These are phyloP conservation scores for Penicillium sp. DNA, from an alignment of 2,329 filamentous ascomycete species.

Conservation along the genomic window DNA sequence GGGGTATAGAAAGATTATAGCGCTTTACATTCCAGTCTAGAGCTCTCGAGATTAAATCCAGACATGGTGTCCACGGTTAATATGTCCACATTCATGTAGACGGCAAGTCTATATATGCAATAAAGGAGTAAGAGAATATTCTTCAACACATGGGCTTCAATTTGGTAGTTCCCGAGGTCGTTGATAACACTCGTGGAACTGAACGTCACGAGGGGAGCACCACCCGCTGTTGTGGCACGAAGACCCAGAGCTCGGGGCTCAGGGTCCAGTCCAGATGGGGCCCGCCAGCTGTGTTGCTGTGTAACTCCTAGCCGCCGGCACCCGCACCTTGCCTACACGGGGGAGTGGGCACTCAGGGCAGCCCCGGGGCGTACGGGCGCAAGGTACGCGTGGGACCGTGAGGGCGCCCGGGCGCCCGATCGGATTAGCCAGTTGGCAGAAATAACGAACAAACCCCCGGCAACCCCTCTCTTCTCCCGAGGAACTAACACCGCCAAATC, in stretches of 20 bases:
- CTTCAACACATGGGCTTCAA: neutral
- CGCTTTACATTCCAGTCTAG: neutral
- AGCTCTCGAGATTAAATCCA: neutral
- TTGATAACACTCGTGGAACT: too few relatives aligned
- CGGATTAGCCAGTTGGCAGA: neutral
- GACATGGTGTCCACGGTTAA: neutral
- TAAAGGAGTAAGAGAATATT: neutral
- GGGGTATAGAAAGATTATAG: neutral
- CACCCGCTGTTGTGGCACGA: neutral
- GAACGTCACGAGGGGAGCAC: neutral
- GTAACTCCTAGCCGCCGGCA: neutral
- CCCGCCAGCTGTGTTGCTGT: neutral
- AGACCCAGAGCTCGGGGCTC: neutral
- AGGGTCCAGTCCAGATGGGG: neutral
- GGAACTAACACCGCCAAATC: neutral
- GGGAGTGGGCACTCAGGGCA: neutral
- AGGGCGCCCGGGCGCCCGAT: neutral
- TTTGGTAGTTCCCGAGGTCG: neutral
- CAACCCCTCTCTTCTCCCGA: too few relatives aligned
- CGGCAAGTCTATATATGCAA: neutral
- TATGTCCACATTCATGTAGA: neutral
- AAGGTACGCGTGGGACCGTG: neutral
- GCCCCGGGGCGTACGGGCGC: too few relatives aligned
- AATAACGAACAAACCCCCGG: neutral
- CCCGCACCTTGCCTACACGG: neutral